Base-by-base conservation (phyloP, 305 asterid species). In the Fraxinus sp. region DNA sequence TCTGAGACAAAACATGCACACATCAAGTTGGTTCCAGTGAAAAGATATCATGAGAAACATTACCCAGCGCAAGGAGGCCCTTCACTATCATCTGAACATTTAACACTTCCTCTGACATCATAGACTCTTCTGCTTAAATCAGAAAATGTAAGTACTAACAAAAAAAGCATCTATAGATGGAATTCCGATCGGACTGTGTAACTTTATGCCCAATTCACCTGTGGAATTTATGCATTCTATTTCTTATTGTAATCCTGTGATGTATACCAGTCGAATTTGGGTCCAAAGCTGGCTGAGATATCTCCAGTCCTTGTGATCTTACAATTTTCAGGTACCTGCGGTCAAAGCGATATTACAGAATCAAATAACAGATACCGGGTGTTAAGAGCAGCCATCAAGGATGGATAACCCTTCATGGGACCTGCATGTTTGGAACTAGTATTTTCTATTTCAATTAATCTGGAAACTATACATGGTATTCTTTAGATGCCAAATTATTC, bases 1-100 rank as follows among this genome's bases (percentile, higher is more conserved):
- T 14, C 59, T 49, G 20, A 49, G 20, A 49, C 5, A 9, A 1
- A 35, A 74, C 32, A 10, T 10, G 52, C 18, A 35, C 7, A 37
- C 9, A 26, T 14, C 46, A 44, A 41, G 33, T 74, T 64, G 24
- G 26, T 68, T 37, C 18, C 46, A 66, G 30, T 32, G 73, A 46
- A 13, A 36, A 28, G 75, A 72, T 72, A 81, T 77, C 18, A 55
- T 74, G 37, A 49, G 71, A 74, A 79, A 24, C 32, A 24, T 52
- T 81, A 96, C 99, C 99, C 99, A 6, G 93, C 82, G 84, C 99
- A 96, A 55, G 99, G 98, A 6, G 99, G 99, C 52, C 98, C 98
- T 37, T 93, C 97, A 57, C 97, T 93, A 73, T 91, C 90, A 33
- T 92, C 95, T 49, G 92, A 92, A 89, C 99, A 96, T 83, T 91